Conservation (phyloP, 2,329 filamentous ascomycete species). For the Penicillium sp. region DNA sequence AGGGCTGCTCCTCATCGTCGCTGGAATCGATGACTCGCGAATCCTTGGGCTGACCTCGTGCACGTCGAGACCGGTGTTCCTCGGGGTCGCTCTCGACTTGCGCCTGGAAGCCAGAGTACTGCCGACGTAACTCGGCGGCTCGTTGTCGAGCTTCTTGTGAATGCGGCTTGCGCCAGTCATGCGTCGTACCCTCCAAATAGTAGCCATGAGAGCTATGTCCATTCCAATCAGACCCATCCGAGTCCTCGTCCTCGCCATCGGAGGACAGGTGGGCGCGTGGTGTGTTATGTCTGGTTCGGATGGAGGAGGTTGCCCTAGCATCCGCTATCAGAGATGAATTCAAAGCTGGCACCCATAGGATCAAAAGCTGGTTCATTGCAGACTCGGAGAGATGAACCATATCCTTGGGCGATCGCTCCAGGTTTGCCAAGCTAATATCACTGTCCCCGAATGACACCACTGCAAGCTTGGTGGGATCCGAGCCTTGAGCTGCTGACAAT, state of each 20-base stretch:
- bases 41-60: constrained; percentile 5
- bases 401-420: constrained; percentile 33
- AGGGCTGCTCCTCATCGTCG: constrained; percentile 14
- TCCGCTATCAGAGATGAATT: constrained; percentile 16
- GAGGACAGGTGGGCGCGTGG: constrained; percentile 18
- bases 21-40: constrained; percentile 8
- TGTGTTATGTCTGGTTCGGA: background rate
- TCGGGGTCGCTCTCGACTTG: constrained; percentile 32
- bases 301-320: background rate
- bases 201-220: constrained; percentile 24
- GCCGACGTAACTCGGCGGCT: constrained; percentile 24
- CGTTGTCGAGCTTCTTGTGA: constrained; percentile 33
- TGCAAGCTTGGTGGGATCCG: constrained; percentile 22
- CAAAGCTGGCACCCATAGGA: constrained; percentile 19
- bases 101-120: constrained; percentile 33
- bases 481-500: constrained; percentile 11
- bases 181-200: constrained; percentile 32
- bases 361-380: constrained; percentile 30
- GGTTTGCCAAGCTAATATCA: constrained; percentile 27
- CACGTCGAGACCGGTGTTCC: constrained; percentile 13
- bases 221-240: constrained; percentile 17
- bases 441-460: constrained; percentile 29
- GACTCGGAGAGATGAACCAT: constrained; percentile 35
- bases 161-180: constrained; percentile 33
- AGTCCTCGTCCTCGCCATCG: constrained; percentile 20